phyloP scores from a whole-genome alignment of 257 asterid genomes.

The Fraxinus quadrangulata region DNA sequence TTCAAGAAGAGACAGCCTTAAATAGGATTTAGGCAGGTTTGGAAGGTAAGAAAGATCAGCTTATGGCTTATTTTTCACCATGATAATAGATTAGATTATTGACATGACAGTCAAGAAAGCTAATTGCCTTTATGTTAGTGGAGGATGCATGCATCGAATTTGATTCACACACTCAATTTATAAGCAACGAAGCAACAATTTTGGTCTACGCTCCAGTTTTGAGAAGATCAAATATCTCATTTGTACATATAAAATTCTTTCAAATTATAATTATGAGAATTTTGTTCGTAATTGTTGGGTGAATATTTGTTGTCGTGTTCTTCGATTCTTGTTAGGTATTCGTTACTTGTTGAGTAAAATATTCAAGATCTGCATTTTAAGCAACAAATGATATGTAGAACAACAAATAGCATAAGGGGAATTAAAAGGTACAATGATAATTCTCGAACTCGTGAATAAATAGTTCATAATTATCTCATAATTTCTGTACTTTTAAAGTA shows the following conservation, averaged over 20 bases:
- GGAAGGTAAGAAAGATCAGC: background rate
- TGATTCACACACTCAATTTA: background rate
- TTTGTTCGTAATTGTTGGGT: background rate
- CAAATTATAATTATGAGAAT: background rate
- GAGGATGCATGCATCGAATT: background rate
- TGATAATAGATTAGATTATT: background rate
- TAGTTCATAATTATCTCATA: too few species aligned
- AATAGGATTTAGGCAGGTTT: background rate
- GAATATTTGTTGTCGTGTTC: background rate
- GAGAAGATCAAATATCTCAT: background rate
- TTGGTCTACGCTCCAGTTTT: background rate
- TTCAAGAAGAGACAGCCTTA: background rate
- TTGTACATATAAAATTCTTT: background rate
- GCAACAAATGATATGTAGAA: background rate
- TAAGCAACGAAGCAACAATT: background rate
- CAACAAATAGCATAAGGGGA: background rate
- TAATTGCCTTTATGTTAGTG: background rate
- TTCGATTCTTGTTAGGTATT: background rate
- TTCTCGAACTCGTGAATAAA: background rate
- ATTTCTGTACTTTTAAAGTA: too few species aligned
- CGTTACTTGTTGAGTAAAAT: background rate
- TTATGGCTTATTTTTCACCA: background rate
- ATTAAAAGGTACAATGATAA: too few species aligned
- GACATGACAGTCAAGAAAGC: slow-evolving; percentile 5
- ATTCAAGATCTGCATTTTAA: background rate